phyloP scores from a whole-genome alignment of 139 green algal species.

The Closterium sp. region DNA sequence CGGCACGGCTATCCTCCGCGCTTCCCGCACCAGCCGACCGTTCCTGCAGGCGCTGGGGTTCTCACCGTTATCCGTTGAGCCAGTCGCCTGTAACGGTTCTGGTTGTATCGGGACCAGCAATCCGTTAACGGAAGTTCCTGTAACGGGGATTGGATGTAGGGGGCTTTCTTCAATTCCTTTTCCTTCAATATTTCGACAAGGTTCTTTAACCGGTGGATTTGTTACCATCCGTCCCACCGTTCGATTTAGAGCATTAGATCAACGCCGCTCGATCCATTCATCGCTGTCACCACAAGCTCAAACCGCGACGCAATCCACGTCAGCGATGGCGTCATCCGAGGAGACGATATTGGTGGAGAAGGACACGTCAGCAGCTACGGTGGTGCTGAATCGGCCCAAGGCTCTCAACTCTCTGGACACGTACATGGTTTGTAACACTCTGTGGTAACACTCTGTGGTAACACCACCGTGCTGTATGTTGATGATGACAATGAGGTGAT shows the following conservation, averaged over 20 bases:
- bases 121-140: background rate
- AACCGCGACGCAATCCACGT: background rate
- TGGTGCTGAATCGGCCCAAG: conserved; percentile 40
- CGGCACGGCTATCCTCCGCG: background rate
- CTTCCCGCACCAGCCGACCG: background rate
- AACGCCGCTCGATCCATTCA: background rate
- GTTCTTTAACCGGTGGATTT: background rate
- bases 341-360: background rate
- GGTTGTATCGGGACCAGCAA: background rate
- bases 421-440: conserved; percentile 19
- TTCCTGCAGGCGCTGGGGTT: background rate
- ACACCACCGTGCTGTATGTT: background rate
- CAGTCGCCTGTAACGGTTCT: background rate
- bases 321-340: background rate
- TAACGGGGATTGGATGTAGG: background rate
- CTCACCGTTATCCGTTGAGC: background rate
- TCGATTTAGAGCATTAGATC: background rate
- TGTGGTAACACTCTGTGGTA: too few relatives aligned
- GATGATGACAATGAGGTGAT: too few relatives aligned
- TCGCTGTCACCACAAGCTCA: background rate
- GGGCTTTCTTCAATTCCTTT: background rate
- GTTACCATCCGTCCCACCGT: background rate
- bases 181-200: background rate
- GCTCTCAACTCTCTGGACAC: conserved; percentile 44
- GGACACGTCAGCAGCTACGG: conserved; percentile 1